Percentiles rank a stretch among this genome's conserved stretches.
Conservation (phyloP, 192 early-diverging fungal genomes). For the Coemansia sp. region DNA sequence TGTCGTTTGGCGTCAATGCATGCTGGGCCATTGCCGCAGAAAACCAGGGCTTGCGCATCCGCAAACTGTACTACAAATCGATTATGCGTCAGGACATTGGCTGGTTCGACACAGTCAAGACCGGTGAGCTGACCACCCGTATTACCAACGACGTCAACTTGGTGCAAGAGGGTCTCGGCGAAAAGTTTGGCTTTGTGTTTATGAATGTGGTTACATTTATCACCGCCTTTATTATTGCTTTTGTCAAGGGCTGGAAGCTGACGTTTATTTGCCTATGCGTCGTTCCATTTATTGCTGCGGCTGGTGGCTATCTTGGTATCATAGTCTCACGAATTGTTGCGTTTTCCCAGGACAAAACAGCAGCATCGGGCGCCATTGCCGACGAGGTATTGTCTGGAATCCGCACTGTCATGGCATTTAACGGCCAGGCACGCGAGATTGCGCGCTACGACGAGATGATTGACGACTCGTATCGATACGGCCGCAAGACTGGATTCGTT, state of each 20-base stretch:
- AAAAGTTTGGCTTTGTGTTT: conserved; percentile 76
- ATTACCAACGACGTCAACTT: conserved; percentile 81
- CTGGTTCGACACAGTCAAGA: conserved; percentile 79
- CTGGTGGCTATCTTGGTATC: conserved; percentile 58
- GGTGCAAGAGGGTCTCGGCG: conserved; percentile 84
- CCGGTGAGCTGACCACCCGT: conserved; percentile 81
- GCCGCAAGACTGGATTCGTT: conserved; percentile 61
- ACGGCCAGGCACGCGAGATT: conserved; percentile 71
- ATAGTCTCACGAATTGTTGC: conserved; percentile 42
- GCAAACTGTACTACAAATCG: conserved; percentile 72
- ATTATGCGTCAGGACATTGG: conserved; percentile 88
- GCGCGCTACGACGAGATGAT: conserved; percentile 65
- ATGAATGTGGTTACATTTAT: conserved; percentile 68
- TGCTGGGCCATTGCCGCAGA: conserved; percentile 57
- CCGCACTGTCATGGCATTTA: conserved; percentile 82
- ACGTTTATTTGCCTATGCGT: conserved; percentile 77
- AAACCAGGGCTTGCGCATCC: conserved; percentile 72
- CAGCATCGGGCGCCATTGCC: conserved; percentile 77
- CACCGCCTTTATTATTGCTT: conserved; percentile 76
- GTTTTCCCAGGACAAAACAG: conserved; percentile 68
- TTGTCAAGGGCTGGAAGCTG: conserved; percentile 76
- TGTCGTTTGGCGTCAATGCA: conserved; percentile 37
- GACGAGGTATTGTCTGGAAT: conserved; percentile 81
- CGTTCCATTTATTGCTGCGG: conserved; percentile 67
- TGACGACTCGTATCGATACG: conserved; percentile 62